Base-by-base conservation (phyloP, 2,329 filamentous ascomycete species). In the Aspergillus felis region DNA sequence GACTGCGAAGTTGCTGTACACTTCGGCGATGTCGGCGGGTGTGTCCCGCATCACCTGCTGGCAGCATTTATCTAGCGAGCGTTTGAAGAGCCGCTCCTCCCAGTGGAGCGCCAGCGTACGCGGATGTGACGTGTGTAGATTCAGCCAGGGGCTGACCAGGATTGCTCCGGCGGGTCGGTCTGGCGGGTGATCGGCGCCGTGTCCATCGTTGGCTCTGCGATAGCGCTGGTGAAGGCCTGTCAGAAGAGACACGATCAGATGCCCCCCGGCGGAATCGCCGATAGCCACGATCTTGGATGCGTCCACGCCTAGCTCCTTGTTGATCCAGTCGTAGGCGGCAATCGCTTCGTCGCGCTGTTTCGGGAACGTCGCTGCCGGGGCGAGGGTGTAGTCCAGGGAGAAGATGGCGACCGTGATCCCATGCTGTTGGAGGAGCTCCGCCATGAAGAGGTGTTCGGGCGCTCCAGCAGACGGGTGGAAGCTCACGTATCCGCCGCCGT, bases 381-480 rank as follows among this genome's bases (percentile, higher is more conserved):
- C 88, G 0, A 94, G 79, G 0, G 87, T 90, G 68, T 95, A 95
- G 57, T 94, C 89, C 3, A 94, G 77, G 0, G 88, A 85, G 66
- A 94, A 91, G 4, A 94, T 82, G n/a, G 89, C 88, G 4, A 47
- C 50, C 0, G 1, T 90, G 89, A 68, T 91, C 92, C 20, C 76
- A 69, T 54, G 44, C 4, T 53, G 28, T n/a, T 59, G 54, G 4
- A 63, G 49, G 8, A 64, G 52, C 49, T 66, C 61, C 12, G 62
- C 64, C 28, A 63, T 42, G 20, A 64, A 63, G 12, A 60, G 48
- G 27, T 61, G 55, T 25, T 62, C 64, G 0, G 63, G 62, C 10
- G 62, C 60, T 2, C 57, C 55, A 28, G 51, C 62, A 5, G 53
- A 51, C 1, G 63, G 59, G 53, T 64, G 63, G 24, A 61, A 62